Base-by-base conservation (phyloP, 192 early-diverging fungal species). In the Linnemannia exigua region DNA sequence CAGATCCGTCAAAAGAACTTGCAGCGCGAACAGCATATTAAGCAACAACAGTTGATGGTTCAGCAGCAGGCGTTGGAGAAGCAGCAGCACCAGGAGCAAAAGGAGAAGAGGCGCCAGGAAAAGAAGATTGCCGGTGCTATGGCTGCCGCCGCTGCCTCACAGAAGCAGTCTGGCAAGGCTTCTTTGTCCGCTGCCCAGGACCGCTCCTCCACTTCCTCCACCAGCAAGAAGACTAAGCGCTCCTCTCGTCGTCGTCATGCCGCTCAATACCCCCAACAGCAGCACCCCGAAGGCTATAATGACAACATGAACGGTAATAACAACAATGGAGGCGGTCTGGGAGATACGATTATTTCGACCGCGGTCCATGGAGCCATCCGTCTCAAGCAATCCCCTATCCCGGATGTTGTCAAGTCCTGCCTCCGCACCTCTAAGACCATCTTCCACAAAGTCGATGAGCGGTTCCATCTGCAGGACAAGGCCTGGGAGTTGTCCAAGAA, bases 371-470 rank as follows among this genome's bases (percentile, higher is more conserved):
- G 84, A 67, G 92, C 92, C 0, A 89, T 93, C 54, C 74, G 88
- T 7, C 71, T 93, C 12, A 93, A 93, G 75, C 91, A 90, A 58
- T 91, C 90, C 6, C 92, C 92, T 37, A 83, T 93, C 44, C 92
- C 92, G 14, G 91, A 89, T 79, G 82, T 86, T 4, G 84, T 91
- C 68, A 73, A 81, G 33, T 72, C 87, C 1, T 86, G 84, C 41
- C 67, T 75, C 37, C 84, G 79, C 4, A 85, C 84, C 15, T 79
- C 88, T 1, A 73, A 80, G 70, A 79, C 72, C 19, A 87, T 87
- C 35, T 79, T 88, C 33, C 70, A 88, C 61, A 87, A 87, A 15
- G 88, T 92, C 19, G 91, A 92, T 66, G 88, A 89, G 58, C 75
- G 87, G 14, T 91, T 87, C 75, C 88, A 82, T 44, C 68, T 92